These are phyloP conservation scores for Emericellopsis cladophorae DNA, from an alignment of 2,329 filamentous ascomycete species.

Conservation along the genomic window DNA sequence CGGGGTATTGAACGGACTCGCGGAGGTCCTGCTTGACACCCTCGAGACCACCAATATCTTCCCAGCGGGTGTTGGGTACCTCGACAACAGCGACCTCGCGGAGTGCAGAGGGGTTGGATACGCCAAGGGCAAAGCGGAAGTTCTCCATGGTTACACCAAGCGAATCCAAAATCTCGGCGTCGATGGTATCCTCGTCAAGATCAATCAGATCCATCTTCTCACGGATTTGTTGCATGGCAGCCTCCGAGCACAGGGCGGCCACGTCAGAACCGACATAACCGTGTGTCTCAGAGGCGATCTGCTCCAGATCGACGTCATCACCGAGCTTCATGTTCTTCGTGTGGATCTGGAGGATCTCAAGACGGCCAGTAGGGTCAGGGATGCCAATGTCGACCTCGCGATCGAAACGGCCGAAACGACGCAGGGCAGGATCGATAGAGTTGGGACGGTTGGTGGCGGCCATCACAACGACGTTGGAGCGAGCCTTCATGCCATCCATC, in stretches of 20 bases:
- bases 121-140: conserved; percentile 96
- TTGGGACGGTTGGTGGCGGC: conserved; percentile 97
- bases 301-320: conserved; percentile 92
- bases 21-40: conserved; percentile 98
- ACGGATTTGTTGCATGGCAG: conserved; percentile 99
- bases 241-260: conserved; percentile 95
- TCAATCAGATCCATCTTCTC: conserved; percentile 99
- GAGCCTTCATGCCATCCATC: conserved; percentile 99
- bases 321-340: conserved; percentile 99
- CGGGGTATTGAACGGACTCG: conserved; percentile 96
- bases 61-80: conserved; percentile 98
- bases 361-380: conserved; percentile 91
- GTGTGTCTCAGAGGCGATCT: conserved; percentile 94
- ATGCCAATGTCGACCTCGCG: conserved; percentile 98
- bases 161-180: conserved; percentile 95
- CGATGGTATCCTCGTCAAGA: conserved; percentile 96
- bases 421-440: conserved; percentile 94
- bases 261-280: conserved; percentile 98
- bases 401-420: conserved; percentile 97
- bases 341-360: conserved; percentile 98
- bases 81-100: conserved; percentile 98
- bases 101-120: conserved; percentile 96
- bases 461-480: conserved; percentile 98
- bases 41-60: conserved; percentile 97
- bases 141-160: conserved; percentile 99